Evolutionary conservation across 805 yeast genomes (phyloP).

Genomic region (Candida morakotiae): DNA sequence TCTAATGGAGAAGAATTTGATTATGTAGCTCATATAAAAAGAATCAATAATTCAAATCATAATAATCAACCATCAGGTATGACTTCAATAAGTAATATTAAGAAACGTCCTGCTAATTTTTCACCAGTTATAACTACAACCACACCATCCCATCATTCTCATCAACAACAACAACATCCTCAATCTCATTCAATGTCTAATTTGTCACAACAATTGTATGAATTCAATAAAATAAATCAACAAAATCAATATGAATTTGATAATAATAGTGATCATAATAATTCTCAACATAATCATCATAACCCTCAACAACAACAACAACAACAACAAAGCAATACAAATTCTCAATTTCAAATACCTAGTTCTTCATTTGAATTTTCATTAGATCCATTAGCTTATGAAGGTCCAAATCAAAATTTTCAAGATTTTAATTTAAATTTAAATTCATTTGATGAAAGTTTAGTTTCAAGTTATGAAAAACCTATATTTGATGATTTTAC

Average conservation of each 20-base stretch:
- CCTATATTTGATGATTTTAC: slow-evolving; percentile 8
- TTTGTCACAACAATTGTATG: slow-evolving; percentile 3
- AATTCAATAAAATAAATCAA: background rate
- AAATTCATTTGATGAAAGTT: slow-evolving; percentile 6
- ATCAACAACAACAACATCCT: background rate
- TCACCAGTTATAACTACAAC: slow-evolving; percentile 10
- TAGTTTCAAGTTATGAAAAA: slow-evolving; percentile 6
- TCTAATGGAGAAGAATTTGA: slow-evolving; percentile 55
- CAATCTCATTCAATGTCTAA: background rate
- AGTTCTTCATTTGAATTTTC: slow-evolving; percentile 22
- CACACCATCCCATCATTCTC: background rate
- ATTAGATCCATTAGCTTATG: slow-evolving; percentile 47
- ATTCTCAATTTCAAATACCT: slow-evolving; percentile 1
- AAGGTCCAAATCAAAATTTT: slow-evolving; percentile 32
- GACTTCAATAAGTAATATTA: slow-evolving; percentile 8
- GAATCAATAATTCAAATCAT: slow-evolving; percentile 28
- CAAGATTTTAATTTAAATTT: slow-evolving; percentile 5
- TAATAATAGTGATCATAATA: too few species aligned
- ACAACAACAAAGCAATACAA: background rate
- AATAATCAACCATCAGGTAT: slow-evolving; percentile 2
- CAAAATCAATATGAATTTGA: slow-evolving; percentile 1
- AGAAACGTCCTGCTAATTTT: slow-evolving; percentile 17
- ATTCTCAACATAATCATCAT: slow-evolving; percentile 1
- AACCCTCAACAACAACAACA: background rate
- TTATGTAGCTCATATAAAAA: slow-evolving; percentile 60